Evolutionary conservation across 192 early-diverging fungal species (phyloP), one percentile per base, ranked within the genome.

Genomic region (Podila verticillata): DNA sequence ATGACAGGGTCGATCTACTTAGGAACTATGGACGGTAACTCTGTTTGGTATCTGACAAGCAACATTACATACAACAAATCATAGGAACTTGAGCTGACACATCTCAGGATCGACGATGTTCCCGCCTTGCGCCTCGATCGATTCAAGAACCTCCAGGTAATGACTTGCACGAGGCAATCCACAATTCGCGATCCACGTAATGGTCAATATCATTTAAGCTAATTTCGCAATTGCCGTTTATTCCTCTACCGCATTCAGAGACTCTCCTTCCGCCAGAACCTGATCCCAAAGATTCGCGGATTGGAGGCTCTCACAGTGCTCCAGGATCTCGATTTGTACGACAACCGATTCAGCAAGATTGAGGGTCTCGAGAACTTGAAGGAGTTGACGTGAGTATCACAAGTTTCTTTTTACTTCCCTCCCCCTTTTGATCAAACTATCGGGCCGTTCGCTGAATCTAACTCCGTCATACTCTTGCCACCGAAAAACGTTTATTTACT

Each of bases 261-360:
- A 86, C 84, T 97, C 15, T 91, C 93, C 12, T 72, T 94, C 31
- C 89, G 96, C 2, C 96, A 98, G 73, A 99, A 99, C 81, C 85
- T 93, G 28, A 85, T 98, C 57, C 75, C 86, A 7, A 86, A 92
- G 65, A 93, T 98, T 66, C 36, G 73, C 29, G 85, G 89, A 1
- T 36, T 98, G 13, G 83, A 89, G 7, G 39, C 51, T 5, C 79
- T 95, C 28, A 64, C 80, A 3, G 58, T 67, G 5, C 84, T 99
- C 31, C 82, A 81, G 15, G 98, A 99, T 60, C 78, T 98, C 35
- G 98, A 99, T 72, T 75, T 98, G 12, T 99, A 99, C 81, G 98
- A 99, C 82, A 99, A 99, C 86, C 91, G 93, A 15, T 89, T 99
- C 59, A 86, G 88, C 13, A 84, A 88, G 48, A 91, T 98, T 26